Conservation (phyloP, 768 basidiomycete genomes). For the Lactifluus pinguis region DNA sequence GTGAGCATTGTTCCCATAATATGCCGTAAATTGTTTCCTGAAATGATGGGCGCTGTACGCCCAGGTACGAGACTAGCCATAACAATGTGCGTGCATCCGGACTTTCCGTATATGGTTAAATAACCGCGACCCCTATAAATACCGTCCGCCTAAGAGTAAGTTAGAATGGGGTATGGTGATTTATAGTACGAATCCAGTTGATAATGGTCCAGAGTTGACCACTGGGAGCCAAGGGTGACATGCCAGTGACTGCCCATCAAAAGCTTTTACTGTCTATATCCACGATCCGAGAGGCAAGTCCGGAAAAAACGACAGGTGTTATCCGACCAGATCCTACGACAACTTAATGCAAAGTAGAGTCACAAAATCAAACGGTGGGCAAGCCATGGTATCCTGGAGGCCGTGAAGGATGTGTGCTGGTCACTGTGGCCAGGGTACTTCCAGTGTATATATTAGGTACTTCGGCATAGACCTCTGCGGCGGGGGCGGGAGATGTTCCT, state of each 20-base stretch:
- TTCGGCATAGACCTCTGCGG: background rate
- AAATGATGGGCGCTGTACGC: no score
- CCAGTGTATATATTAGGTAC: background rate
- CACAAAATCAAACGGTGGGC: background rate
- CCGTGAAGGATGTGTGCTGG: background rate
- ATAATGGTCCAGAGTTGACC: background rate
- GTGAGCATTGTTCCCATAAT: background rate
- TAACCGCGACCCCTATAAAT: background rate
- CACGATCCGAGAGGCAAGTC: background rate
- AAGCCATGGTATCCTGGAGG: background rate
- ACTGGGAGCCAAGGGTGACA: no score
- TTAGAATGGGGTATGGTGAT: no score
- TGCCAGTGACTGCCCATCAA: no score
- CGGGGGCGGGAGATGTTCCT: no score
- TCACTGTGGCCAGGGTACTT: background rate
- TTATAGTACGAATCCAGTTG: background rate
- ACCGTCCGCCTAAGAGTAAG: no score
- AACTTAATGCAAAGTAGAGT: background rate
- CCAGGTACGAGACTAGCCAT: background rate
- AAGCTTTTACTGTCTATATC: no score
- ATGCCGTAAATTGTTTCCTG: no score
- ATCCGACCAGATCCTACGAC: background rate
- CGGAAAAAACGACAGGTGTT: background rate
- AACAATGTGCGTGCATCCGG: background rate
- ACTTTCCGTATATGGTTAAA: background rate